A percentile compares a stretch with the other conserved stretches of the same genome.
Evolutionary conservation across 2,329 filamentous ascomycete species (phyloP).

Genomic region (Xylaria sp.): DNA sequence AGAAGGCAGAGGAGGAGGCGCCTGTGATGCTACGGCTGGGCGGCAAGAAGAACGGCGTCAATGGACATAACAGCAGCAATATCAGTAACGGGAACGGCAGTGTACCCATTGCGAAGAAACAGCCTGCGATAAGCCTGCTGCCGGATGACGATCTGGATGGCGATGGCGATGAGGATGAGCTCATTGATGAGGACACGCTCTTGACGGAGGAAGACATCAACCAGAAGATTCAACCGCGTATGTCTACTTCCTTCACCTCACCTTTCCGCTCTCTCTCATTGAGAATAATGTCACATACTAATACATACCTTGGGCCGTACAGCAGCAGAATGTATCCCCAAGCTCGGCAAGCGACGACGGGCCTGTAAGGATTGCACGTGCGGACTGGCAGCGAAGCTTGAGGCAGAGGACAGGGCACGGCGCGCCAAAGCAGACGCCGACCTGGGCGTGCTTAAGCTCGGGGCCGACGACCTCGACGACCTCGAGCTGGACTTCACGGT

Average conservation of each 20-base stretch:
- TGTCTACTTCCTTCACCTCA: slow-evolving; percentile 54
- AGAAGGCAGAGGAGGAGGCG: slow-evolving; percentile 76
- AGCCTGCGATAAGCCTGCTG: slow-evolving; percentile 70
- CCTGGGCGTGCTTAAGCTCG: slow-evolving; percentile 76
- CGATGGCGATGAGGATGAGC: slow-evolving; percentile 79
- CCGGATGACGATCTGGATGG: slow-evolving; percentile 73
- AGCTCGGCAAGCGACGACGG: slow-evolving; percentile 86
- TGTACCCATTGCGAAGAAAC: slow-evolving; percentile 56
- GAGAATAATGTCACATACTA: too few species aligned
- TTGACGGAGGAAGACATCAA: slow-evolving; percentile 87
- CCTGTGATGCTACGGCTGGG: slow-evolving; percentile 70
- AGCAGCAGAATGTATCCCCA: slow-evolving; percentile 88
- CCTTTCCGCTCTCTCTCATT: too few species aligned
- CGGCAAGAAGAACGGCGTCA: slow-evolving; percentile 62
- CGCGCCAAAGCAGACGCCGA: slow-evolving; percentile 70
- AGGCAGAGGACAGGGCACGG: slow-evolving; percentile 82
- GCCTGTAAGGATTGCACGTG: slow-evolving; percentile 99
- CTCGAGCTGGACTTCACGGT: slow-evolving; percentile 93
- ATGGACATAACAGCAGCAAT: slow-evolving; percentile 47
- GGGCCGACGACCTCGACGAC: slow-evolving; percentile 76
- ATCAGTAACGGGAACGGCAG: slow-evolving; percentile 50
- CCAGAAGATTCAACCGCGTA: slow-evolving; percentile 82
- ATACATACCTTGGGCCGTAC: too few species aligned
- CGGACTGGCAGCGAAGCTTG: slow-evolving; percentile 85
- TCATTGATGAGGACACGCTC: slow-evolving; percentile 91